A percentile compares a stretch with the other conserved stretches of the same genome.
phyloP scores from a whole-genome alignment of 2,329 filamentous ascomycete genomes.

The Pseudonectria buxi region DNA sequence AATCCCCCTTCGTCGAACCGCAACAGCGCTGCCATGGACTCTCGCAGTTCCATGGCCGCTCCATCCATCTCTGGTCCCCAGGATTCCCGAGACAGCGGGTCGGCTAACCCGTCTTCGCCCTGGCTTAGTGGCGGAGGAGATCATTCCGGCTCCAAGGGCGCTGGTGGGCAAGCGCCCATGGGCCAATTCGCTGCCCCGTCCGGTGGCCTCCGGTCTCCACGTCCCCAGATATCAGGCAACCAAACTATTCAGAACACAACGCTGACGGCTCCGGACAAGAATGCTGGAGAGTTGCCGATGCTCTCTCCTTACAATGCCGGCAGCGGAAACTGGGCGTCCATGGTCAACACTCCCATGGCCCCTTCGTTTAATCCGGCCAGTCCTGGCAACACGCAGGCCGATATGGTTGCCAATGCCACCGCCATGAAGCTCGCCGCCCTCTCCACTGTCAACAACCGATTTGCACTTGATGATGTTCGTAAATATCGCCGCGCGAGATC shows the following conservation, averaged over 20 bases:
- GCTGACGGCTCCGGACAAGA: slow-evolving; percentile 62
- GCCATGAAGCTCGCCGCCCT: slow-evolving; percentile 97
- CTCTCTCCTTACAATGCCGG: slow-evolving; percentile 76
- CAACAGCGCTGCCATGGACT: slow-evolving; percentile 77
- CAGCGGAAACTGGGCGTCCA: slow-evolving; percentile 95
- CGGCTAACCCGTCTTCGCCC: slow-evolving; percentile 50
- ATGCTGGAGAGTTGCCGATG: slow-evolving; percentile 65
- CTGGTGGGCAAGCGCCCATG: slow-evolving; percentile 76
- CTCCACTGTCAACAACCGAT: slow-evolving; percentile 96
- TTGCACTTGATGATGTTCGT: slow-evolving; percentile 91
- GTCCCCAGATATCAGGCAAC: slow-evolving; percentile 60
- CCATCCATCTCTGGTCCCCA: slow-evolving; percentile 63
- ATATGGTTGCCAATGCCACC: slow-evolving; percentile 98
- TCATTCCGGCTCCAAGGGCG: slow-evolving; percentile 59
- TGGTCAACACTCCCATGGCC: slow-evolving; percentile 96
- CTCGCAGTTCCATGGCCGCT: slow-evolving; percentile 66
- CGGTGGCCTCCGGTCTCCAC: slow-evolving; percentile 70
- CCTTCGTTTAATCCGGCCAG: slow-evolving; percentile 63
- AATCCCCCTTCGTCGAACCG: slow-evolving; percentile 85
- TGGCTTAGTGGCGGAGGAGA: slow-evolving; percentile 61
- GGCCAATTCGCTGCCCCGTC: slow-evolving; percentile 83
- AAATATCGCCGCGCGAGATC: slow-evolving; percentile 92
- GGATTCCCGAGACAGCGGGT: slow-evolving; percentile 24
- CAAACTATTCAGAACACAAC: slow-evolving; percentile 77
- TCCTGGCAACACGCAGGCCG: slow-evolving; percentile 63